These are phyloP conservation scores for Sonneratia alba DNA, from an alignment of 345 rosid species.

Conservation along the genomic window DNA sequence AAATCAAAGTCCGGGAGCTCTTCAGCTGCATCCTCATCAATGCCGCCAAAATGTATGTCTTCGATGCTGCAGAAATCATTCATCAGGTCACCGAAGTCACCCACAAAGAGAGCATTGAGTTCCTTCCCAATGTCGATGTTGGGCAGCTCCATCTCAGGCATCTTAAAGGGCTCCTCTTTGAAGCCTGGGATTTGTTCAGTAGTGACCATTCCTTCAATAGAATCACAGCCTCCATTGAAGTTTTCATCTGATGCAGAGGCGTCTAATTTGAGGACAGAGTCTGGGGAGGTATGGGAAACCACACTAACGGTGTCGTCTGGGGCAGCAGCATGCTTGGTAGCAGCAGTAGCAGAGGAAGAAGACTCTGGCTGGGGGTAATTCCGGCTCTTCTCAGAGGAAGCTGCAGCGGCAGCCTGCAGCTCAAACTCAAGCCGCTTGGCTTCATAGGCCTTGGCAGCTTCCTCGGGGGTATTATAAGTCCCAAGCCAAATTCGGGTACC, in stretches of 20 bases:
- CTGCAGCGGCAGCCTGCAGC: constrained; percentile 12
- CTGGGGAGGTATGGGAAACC: constrained; percentile 45
- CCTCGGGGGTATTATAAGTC: constrained; percentile 56
- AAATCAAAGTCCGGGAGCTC: constrained; percentile 73
- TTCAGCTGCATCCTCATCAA: constrained; percentile 34
- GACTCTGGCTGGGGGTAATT: not conserved
- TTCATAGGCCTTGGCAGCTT: constrained; percentile 64
- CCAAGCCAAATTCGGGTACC: constrained; percentile 63
- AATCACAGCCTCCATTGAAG: not conserved
- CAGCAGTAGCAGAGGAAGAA: constrained; percentile 8
- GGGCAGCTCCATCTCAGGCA: constrained; percentile 17
- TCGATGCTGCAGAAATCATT: constrained; percentile 53
- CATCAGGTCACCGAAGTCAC: constrained; percentile 35
- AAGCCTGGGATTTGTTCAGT: constrained; percentile 37
- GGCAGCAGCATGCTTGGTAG: not conserved
- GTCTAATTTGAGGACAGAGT: constrained; percentile 40
- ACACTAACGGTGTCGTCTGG: constrained; percentile 42
- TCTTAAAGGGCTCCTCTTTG: constrained; percentile 26
- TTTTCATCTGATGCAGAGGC: constrained; percentile 24
- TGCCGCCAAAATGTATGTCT: constrained; percentile 40
- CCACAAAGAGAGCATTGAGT: constrained; percentile 26
- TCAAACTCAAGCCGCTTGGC: constrained; percentile 54
- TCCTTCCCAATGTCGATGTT: constrained; percentile 38
- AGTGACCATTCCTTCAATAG: constrained; percentile 12
- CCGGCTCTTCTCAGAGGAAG: constrained; percentile 9